Base-by-base conservation (phyloP, 345 rosid genomes). In the Bruguiera parviflora region DNA sequence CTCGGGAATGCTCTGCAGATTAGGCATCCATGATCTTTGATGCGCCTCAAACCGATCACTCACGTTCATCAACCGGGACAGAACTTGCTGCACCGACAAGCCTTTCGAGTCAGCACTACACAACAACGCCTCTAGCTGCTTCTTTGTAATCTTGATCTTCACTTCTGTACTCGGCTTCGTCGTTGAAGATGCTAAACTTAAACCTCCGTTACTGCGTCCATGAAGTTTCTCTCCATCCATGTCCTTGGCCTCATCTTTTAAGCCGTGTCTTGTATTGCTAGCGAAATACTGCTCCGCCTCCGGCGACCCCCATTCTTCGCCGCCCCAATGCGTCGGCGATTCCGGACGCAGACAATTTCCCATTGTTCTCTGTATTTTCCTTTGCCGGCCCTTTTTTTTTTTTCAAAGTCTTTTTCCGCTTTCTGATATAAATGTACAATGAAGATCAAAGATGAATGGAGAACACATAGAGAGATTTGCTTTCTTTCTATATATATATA, bases 1-100 rank as follows among this genome's bases (percentile, higher is more conserved):
- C 63, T 88, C 92, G 15, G 92, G 90, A 63, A 88, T 88, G 63
- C 88, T 88, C 61, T 82, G 83, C 27, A 88, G 58, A 53, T 77
- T 83, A 31, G 92, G 92, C 67, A 81, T 79, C 92, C 92, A 88
- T 0, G 90, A 65, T 65, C 76, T 71, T 21, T 75, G 85, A 51
- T 80, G 61, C 5, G 77, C 10, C 71, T 76, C 78, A 5, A 60
- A 63, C 19, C 32, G 71, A 24, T 47, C 61, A 20, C 70, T 47
- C 1, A 56, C 75, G 39, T 53, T 68, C 56, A 80, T 47, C 78
- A 84, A 65, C 53, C 69, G 83, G 28, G 73, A 71, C 57, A 86
- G 52, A 61, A 84, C 83, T 32, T 81, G 90, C 15, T 84, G 69
- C 55, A 78, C 79, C 0, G 90, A 67, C 52, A 83, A 43, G 65